A percentile compares a stretch with the other conserved stretches of the same genome.
phyloP scores from a whole-genome alignment of 805 yeast species.

The Trichomonascus vanleenenianus region DNA sequence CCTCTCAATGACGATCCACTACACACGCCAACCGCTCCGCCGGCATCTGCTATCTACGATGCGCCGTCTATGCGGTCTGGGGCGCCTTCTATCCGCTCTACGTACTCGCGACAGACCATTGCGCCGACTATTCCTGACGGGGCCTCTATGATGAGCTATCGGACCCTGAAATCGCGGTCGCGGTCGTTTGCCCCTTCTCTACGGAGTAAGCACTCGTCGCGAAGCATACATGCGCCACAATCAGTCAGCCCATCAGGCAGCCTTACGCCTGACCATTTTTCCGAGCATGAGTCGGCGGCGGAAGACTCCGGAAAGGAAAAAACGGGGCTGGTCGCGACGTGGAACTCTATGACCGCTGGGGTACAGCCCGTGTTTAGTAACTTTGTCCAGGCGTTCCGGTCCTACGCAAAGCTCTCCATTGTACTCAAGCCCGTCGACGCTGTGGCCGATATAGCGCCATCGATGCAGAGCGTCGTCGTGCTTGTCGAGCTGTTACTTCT shows the following conservation, averaged over 20 bases:
- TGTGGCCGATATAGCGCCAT: conserved; percentile 21
- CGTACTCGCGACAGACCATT: neutral
- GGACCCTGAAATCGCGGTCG: neutral
- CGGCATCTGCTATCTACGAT: neutral
- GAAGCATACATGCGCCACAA: neutral
- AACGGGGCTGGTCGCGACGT: neutral
- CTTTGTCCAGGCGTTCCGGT: conserved; percentile 16
- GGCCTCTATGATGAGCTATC: neutral
- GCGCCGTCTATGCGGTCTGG: neutral
- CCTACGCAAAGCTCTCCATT: conserved; percentile 18
- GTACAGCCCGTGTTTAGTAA: conserved; percentile 11
- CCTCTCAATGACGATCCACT: neutral
- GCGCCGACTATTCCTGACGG: conserved; percentile 3
- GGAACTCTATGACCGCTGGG: neutral
- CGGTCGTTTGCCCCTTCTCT: neutral
- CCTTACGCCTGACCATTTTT: no score
- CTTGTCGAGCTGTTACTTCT: conserved; percentile 20
- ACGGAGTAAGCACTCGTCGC: neutral
- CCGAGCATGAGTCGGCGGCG: no score
- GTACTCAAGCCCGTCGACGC: conserved; percentile 23
- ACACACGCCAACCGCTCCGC: neutral
- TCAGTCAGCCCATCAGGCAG: neutral
- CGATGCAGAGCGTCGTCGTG: conserved; percentile 18
- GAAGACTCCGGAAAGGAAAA: no score
- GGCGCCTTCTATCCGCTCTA: neutral